Conservation (phyloP, 169 alveolate species). For the Plasmodium inui region DNA sequence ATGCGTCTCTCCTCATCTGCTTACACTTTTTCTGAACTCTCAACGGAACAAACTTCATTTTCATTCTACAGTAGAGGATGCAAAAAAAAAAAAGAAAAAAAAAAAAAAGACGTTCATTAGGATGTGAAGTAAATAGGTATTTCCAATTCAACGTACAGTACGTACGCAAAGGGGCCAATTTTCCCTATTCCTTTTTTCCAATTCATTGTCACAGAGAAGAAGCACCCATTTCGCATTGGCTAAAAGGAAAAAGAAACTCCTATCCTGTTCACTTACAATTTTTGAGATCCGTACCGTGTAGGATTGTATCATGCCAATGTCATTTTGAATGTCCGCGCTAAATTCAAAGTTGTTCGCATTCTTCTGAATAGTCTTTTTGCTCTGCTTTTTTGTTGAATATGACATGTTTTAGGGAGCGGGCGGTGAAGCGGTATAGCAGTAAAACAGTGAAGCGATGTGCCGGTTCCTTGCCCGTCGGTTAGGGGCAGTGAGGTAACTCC, state of each 20-base stretch:
- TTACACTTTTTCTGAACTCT: constrained; percentile 72
- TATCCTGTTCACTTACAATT: constrained; percentile 10
- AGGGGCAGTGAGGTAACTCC: not conserved
- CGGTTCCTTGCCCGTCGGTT: not conserved
- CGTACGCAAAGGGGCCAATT: not conserved
- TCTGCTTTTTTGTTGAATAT: constrained; percentile 42
- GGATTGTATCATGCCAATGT: constrained; percentile 43
- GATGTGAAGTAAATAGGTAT: not conserved
- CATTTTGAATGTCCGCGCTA: constrained; percentile 55
- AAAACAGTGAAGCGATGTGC: not conserved
- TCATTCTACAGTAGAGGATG: constrained; percentile 12
- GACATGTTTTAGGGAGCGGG: constrained; percentile 37
- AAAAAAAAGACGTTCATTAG: not conserved
- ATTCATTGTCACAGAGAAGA: not conserved
- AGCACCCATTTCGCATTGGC: not conserved
- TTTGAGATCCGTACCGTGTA: constrained; percentile 42
- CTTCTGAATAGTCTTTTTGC: constrained; percentile 4
- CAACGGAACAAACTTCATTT: constrained; percentile 62
- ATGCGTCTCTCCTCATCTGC: constrained; percentile 3
- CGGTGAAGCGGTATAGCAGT: not conserved
- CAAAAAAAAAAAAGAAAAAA: constrained; percentile 27
- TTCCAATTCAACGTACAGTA: not conserved
- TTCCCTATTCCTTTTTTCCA: not conserved
- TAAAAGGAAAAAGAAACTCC: not conserved
- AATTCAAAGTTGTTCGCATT: constrained; percentile 19